These are phyloP conservation scores for Quercus parvula DNA, from an alignment of 306 rosid species.

Conservation along the genomic window DNA sequence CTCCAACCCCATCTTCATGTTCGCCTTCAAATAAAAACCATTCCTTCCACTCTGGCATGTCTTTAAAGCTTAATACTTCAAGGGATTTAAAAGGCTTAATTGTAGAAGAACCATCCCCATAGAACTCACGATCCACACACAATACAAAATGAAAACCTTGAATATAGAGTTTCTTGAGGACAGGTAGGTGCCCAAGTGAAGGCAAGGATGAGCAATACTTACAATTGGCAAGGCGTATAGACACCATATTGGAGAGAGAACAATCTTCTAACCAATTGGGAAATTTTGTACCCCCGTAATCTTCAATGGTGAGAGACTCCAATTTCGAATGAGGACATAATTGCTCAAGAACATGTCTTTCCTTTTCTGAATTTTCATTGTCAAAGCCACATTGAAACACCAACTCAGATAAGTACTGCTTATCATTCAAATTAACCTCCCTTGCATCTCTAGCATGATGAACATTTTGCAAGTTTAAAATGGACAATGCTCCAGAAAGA, in stretches of 20 bases:
- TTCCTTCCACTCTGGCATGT: no score
- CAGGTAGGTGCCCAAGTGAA: not conserved
- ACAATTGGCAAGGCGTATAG: not conserved
- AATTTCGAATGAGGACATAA: not conserved
- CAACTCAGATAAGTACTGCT: no score
- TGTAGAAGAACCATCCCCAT: not conserved
- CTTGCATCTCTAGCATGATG: no score
- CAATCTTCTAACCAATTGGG: not conserved
- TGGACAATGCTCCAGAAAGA: no score
- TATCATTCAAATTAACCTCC: no score
- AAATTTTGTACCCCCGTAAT: conserved; percentile 5
- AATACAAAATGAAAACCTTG: not conserved
- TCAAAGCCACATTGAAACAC: no score
- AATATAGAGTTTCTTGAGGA: not conserved
- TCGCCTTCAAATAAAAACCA: no score
- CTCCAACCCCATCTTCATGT: no score
- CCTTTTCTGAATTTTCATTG: not conserved
- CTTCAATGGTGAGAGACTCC: not conserved
- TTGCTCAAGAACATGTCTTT: not conserved
- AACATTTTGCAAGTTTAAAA: no score
- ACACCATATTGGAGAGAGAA: not conserved
- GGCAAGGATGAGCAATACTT: not conserved
- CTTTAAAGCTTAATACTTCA: no score
- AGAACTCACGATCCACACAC: not conserved
- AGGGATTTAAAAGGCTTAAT: no score